Percentiles rank a stretch among this genome's conserved stretches.
Conservation (phyloP, 2,329 filamentous ascomycete genomes). For the Cladosporium sp. region DNA sequence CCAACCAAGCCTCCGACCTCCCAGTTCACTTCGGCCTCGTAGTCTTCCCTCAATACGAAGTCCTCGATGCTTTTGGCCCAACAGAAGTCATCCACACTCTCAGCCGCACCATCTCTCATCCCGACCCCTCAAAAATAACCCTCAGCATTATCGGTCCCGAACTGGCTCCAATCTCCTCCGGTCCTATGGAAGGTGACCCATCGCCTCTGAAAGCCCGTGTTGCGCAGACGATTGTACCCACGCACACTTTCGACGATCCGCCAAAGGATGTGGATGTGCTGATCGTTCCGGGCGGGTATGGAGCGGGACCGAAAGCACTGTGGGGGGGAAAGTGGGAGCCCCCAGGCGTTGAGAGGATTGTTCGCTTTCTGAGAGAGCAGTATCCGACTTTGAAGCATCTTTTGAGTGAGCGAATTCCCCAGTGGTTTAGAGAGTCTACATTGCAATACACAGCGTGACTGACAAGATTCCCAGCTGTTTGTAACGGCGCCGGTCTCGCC, state of each 20-base stretch:
- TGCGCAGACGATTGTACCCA: conserved; percentile 36
- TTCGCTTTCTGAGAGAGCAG: conserved; percentile 32
- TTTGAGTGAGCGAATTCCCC: conserved; percentile 22
- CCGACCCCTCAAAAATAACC: neutral
- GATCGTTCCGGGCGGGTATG: conserved; percentile 61
- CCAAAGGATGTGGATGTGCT: conserved; percentile 55
- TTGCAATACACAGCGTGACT: too few species aligned
- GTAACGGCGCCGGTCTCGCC: conserved; percentile 58
- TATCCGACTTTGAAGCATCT: conserved; percentile 24
- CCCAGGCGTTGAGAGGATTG: neutral
- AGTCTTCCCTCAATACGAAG: conserved; percentile 18
- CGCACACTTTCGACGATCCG: conserved; percentile 51
- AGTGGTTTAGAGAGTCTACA: too few species aligned
- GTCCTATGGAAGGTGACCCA: neutral
- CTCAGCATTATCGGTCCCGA: conserved; percentile 16
- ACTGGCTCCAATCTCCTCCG: conserved; percentile 13
- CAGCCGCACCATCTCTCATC: neutral
- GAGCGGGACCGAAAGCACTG: conserved; percentile 28
- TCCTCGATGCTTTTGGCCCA: conserved; percentile 20
- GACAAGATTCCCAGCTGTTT: conserved; percentile 56
- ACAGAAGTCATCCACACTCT: conserved; percentile 19
- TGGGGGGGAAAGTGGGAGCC: conserved; percentile 17
- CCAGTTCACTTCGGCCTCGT: conserved; percentile 16
- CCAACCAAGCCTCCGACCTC: conserved; percentile 15
- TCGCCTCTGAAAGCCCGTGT: neutral